phyloP scores from a whole-genome alignment of 2,329 filamentous ascomycete species.

The Aspergillus cejpii region DNA sequence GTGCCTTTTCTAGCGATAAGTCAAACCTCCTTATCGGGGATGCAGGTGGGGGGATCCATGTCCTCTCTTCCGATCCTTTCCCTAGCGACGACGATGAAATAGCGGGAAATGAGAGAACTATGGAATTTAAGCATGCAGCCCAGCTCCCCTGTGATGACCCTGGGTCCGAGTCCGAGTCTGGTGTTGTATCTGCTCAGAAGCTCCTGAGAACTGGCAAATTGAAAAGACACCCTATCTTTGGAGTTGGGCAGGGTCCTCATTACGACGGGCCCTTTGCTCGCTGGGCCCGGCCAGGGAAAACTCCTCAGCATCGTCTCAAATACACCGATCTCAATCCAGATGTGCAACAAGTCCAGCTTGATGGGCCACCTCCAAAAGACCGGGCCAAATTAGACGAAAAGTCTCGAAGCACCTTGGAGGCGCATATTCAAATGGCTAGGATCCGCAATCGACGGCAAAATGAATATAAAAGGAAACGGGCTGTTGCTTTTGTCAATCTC shows the following conservation, averaged over 20 bases:
- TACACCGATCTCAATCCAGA: conserved; percentile 22
- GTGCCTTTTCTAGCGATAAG: conserved; percentile 51
- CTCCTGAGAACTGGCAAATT: conserved; percentile 33
- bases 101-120: conserved; percentile 1
- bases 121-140: conserved; percentile 24
- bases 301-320: conserved; percentile 17
- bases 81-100: conserved; percentile 14
- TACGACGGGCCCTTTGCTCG: conserved; percentile 39
- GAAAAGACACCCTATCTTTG: conserved; percentile 31
- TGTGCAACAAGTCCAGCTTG: conserved; percentile 28
- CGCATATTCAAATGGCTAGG: conserved; percentile 22
- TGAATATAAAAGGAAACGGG: conserved; percentile 17
- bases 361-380: conserved; percentile 17
- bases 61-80: conserved; percentile 40
- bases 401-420: conserved; percentile 14
- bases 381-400: conserved; percentile 19
- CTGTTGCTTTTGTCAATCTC: conserved; percentile 12
- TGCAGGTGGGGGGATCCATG: conserved; percentile 49
- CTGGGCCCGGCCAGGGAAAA: conserved; percentile 32
- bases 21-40: conserved; percentile 53
- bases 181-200: conserved; percentile 21
- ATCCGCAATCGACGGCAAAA: conserved; percentile 24
- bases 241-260: conserved; percentile 36
- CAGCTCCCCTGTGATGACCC: conserved; percentile 6
- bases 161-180: conserved; percentile 21